These are phyloP conservation scores for Notholithocarpus densiflorus DNA, from an alignment of 306 rosid genomes.

Conservation along the genomic window DNA sequence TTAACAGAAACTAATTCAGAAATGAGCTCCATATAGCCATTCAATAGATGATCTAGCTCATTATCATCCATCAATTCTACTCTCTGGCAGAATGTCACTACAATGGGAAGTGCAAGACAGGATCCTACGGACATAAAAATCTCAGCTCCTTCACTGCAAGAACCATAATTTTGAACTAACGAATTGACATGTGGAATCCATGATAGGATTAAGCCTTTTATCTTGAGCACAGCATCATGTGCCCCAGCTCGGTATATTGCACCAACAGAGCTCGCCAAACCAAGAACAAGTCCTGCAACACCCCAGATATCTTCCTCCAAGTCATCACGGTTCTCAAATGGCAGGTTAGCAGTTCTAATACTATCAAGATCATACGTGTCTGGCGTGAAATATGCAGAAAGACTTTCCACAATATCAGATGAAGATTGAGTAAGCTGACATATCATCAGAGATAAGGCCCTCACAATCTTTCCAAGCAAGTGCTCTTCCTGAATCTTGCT, in stretches of 20 bases:
- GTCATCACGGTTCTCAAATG: conserved; percentile 44
- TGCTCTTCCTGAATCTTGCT: conserved; percentile 53
- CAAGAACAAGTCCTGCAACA: conserved; percentile 91
- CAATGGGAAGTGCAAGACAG: conserved; percentile 77
- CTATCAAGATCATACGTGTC: conserved; percentile 29
- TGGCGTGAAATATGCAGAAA: conserved; percentile 50
- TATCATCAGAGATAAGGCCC: conserved; percentile 50
- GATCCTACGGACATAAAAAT: conserved; percentile 75
- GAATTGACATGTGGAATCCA: conserved; percentile 69
- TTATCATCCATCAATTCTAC: conserved; percentile 66
- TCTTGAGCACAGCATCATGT: conserved; percentile 65
- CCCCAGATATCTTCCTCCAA: conserved; percentile 92
- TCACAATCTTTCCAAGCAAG: conserved; percentile 56
- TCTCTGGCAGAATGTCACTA: conserved; percentile 71
- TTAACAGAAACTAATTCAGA: conserved; percentile 62
- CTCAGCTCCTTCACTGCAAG: conserved; percentile 33
- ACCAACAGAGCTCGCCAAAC: conserved; percentile 65
- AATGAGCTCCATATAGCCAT: conserved; percentile 63
- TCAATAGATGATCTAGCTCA: conserved; percentile 55
- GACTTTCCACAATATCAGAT: conserved; percentile 54
- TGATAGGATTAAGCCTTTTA: conserved; percentile 61
- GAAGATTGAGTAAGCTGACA: conserved; percentile 54
- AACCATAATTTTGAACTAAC: conserved; percentile 30
- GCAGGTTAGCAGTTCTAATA: conserved; percentile 30
- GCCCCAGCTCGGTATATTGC: conserved; percentile 74